A percentile compares a stretch with the other conserved stretches of the same genome.
Conservation (phyloP, 2,329 filamentous ascomycete genomes). For the Botryotinia calthae region DNA sequence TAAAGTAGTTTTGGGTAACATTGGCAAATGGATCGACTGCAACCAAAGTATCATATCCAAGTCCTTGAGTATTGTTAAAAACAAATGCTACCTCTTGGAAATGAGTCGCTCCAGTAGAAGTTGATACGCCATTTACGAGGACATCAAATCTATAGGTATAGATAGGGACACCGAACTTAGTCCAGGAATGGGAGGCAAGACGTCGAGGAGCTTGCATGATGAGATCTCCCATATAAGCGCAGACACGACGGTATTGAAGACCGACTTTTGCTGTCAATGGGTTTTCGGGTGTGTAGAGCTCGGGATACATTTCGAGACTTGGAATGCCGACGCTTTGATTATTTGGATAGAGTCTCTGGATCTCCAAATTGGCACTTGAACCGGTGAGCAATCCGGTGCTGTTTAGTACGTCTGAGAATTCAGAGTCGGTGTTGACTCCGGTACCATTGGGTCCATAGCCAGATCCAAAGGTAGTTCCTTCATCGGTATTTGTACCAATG, state of each 20-base stretch:
- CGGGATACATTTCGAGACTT: conserved; percentile 27
- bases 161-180: conserved; percentile 20
- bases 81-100: conserved; percentile 54
- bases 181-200: conserved; percentile 23
- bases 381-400: background rate
- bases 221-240: conserved; percentile 27
- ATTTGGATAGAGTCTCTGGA: conserved; percentile 51
- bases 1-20: background rate
- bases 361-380: conserved; percentile 24
- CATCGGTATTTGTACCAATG: conserved; percentile 41
- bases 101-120: conserved; percentile 39
- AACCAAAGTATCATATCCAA: conserved; percentile 45
- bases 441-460: conserved; percentile 9
- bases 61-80: conserved; percentile 50
- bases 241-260: conserved; percentile 26
- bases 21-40: background rate
- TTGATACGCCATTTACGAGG: conserved; percentile 36
- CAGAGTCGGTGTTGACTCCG: conserved; percentile 33
- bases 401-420: conserved; percentile 23
- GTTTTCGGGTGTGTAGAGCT: conserved; percentile 27
- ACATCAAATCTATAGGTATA: conserved; percentile 49
- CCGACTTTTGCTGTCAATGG: conserved; percentile 39
- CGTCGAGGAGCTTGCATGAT: conserved; percentile 23
- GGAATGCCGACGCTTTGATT: conserved; percentile 50
- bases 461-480: conserved; percentile 43